Conservation (phyloP, 2,329 filamentous ascomycete genomes). For the Xenosphaeropsis pyriputrescens region DNA sequence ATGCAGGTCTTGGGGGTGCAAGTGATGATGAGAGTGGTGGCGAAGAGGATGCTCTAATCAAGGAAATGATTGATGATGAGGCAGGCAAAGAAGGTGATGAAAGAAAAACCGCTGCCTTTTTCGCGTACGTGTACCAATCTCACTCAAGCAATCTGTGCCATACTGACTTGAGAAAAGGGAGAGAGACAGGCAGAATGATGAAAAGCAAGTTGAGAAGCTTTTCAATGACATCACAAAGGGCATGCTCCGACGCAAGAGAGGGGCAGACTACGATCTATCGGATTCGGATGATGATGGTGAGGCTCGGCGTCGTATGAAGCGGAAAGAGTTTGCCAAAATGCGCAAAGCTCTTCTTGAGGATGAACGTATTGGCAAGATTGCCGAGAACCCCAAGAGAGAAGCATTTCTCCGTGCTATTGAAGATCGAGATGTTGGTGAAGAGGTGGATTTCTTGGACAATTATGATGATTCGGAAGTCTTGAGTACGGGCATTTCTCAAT, state of each 20-base stretch:
- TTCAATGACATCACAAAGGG: constrained; percentile 89
- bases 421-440: constrained; percentile 62
- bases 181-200: constrained; percentile 64
- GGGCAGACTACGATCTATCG: constrained; percentile 69
- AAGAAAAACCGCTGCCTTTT: constrained; percentile 69
- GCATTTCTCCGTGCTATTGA: constrained; percentile 88
- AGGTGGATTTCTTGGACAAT: constrained; percentile 58
- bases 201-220: constrained; percentile 79
- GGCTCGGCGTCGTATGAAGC: constrained; percentile 64
- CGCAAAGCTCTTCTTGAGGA: constrained; percentile 77
- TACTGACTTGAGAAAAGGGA: constrained; percentile 34
- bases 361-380: constrained; percentile 81
- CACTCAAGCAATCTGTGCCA: constrained; percentile 1
- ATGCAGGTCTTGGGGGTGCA: constrained; percentile 79
- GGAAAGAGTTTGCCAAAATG: constrained; percentile 81
- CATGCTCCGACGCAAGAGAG: constrained; percentile 68
- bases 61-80: constrained; percentile 84
- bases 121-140: constrained; percentile 52
- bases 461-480: constrained; percentile 23
- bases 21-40: constrained; percentile 78
- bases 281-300: constrained; percentile 85
- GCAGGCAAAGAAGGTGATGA: constrained; percentile 66
- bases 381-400: constrained; percentile 73
- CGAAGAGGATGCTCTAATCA: constrained; percentile 57
- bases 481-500: constrained; percentile 23